Evolutionary conservation across 345 rosid species (phyloP), one percentile per base, ranked within the genome.

Genomic region (Eucalyptus marginata): DNA sequence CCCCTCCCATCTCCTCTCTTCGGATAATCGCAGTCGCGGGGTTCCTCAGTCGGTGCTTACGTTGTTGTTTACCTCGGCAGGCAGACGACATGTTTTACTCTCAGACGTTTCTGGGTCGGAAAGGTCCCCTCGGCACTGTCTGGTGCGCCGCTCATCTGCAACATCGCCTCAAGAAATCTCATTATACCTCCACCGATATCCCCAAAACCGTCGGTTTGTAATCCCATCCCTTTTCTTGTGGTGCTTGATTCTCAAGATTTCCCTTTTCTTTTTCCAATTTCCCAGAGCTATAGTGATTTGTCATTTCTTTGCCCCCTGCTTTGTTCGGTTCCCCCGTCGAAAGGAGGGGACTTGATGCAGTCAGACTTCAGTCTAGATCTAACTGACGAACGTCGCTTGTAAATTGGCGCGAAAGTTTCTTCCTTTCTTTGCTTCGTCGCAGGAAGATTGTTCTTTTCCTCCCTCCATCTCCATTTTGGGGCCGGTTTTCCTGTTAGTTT

Each of bases 121-220:
- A 97, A 90, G 97, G 97, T 88, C 95, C 96, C 4, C 90, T 96
- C 31, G 98, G 99, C 4, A 95, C 97, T 0, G 98, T 96, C 2
- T 97, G 99, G 99, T 94, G 94, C 89, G 98, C 99, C 46, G 98
- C 97, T 87, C 99, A 97, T 90, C 92, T 95, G 40, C 97, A 97
- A 89, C 93, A 95, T 90, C 94, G 96, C 62, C 96, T 96, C 90
- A 94, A 92, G 91, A 97, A 97, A 89, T 95, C 97, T 89, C 98
- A 97, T 81, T 96, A 97, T 90, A 92, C 95, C 58, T 88, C 98
- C 93, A 94, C 97, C 6, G 93, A 95, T 91, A 95, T 97, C 91
- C 87, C 17, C 87, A 56, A 96, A 87, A 95, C 96, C 14, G 98
- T 96, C 43, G 98, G 99, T 83, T 59, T 7, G 51, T 52, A 17